phyloP scores from a whole-genome alignment of 2,329 filamentous ascomycete genomes.

The Capronia epimyces region DNA sequence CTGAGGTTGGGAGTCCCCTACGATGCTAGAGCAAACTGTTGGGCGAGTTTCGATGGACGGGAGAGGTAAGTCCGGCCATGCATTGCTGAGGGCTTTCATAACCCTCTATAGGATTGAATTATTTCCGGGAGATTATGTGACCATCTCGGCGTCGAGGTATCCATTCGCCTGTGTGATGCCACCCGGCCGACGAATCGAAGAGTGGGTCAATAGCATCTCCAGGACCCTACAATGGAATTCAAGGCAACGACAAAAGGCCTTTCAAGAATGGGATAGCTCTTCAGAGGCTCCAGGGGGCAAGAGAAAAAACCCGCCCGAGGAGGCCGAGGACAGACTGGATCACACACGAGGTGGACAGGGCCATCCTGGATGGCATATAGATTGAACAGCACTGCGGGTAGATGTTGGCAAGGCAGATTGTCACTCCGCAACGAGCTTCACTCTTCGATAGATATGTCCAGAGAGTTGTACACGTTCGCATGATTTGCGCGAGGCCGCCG shows the following conservation, averaged over 20 bases:
- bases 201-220: conserved; percentile 49
- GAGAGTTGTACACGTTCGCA: not conserved
- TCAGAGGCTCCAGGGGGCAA: conserved; percentile 8
- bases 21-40: conserved; percentile 78
- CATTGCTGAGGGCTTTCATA: conserved; percentile 2
- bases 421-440: too few species aligned
- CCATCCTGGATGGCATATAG: not conserved
- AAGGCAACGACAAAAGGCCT: conserved; percentile 43
- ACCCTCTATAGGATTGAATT: conserved; percentile 40
- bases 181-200: conserved; percentile 40
- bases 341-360: not conserved
- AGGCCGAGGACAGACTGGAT: conserved; percentile 3
- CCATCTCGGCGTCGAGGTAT: conserved; percentile 48
- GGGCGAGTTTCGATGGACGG: conserved; percentile 96
- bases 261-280: conserved; percentile 29
- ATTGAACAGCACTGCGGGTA: not conserved
- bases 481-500: conserved; percentile 1
- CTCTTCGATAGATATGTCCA: too few species aligned
- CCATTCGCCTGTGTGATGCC: conserved; percentile 49
- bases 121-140: conserved; percentile 48
- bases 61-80: conserved; percentile 53
- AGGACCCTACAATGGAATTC: conserved; percentile 50
- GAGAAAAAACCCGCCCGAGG: not conserved
- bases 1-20: conserved; percentile 91
- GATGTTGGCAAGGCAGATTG: too few species aligned